phyloP scores from a whole-genome alignment of 306 rosid genomes.

The Trichosanthes cucumerina region DNA sequence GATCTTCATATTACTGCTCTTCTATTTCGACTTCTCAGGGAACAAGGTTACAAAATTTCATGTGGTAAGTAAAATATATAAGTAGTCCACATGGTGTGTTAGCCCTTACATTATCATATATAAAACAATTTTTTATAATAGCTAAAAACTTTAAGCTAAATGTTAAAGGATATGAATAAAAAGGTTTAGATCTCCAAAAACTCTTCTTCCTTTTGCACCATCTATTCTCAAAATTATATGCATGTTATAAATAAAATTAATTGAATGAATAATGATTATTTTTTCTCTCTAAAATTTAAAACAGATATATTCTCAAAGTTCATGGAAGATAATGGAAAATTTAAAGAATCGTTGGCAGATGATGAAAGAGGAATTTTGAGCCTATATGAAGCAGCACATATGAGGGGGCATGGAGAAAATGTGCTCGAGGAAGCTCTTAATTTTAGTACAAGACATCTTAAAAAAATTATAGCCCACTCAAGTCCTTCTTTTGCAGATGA shows the following conservation, averaged over 20 bases:
- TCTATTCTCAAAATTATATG: no score
- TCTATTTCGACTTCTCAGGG: constrained; percentile 37
- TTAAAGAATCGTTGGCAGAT: background rate
- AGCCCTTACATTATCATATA: no score
- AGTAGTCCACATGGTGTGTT: no score
- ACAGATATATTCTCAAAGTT: constrained; percentile 32
- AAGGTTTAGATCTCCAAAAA: no score
- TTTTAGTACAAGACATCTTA: constrained; percentile 17
- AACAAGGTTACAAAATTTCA: constrained; percentile 26
- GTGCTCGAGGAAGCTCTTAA: constrained; percentile 35
- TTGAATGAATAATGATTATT: no score
- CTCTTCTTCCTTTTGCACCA: no score
- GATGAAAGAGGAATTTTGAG: constrained; percentile 29
- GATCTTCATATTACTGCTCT: constrained; percentile 21
- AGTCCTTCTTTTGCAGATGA: background rate
- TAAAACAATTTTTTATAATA: no score
- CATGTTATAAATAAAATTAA: no score
- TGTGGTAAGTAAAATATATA: constrained; percentile 16
- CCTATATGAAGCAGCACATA: constrained; percentile 37
- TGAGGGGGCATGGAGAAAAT: constrained; percentile 28
- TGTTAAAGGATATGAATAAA: no score
- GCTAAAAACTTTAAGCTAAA: no score
- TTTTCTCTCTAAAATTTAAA: background rate
- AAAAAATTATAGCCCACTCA: background rate
- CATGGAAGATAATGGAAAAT: constrained; percentile 19